phyloP scores from a whole-genome alignment of 73 alveolate species.

The Paramecium caudatum region DNA sequence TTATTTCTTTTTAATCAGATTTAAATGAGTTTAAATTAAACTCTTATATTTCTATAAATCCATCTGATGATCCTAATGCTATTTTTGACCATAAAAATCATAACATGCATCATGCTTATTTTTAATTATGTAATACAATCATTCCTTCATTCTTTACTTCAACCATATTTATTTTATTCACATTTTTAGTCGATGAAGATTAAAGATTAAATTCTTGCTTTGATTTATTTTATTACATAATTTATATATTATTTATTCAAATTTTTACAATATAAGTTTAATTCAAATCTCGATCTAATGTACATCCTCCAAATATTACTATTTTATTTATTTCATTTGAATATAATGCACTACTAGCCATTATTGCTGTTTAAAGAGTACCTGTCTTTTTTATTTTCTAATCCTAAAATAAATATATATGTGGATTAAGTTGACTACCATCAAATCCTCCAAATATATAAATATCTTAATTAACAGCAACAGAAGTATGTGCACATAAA shows the following conservation, averaged over 20 bases:
- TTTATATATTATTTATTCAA: constrained; percentile 34
- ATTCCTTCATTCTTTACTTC: constrained; percentile 58
- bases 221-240: neutral
- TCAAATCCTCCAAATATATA: constrained; percentile 64
- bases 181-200: constrained; percentile 8
- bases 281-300: constrained; percentile 27
- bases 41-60: constrained; percentile 70
- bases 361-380: neutral
- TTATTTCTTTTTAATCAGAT: constrained; percentile 16
- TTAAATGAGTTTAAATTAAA: constrained; percentile 6
- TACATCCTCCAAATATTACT: constrained; percentile 61
- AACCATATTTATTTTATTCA: constrained; percentile 23
- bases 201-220: neutral
- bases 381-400: neutral
- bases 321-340: constrained; percentile 23
- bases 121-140: neutral
- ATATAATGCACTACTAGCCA: constrained; percentile 59
- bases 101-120: constrained; percentile 77
- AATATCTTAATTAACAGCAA: neutral
- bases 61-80: constrained; percentile 80
- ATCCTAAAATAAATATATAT: constrained; percentile 1
- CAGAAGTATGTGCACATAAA: constrained; percentile 38
- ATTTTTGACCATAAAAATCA: constrained; percentile 83
- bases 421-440: neutral
- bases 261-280: neutral